Evolutionary conservation across 2,329 filamentous ascomycete genomes (phyloP).

Genomic region (Colletotrichum lupini): DNA sequence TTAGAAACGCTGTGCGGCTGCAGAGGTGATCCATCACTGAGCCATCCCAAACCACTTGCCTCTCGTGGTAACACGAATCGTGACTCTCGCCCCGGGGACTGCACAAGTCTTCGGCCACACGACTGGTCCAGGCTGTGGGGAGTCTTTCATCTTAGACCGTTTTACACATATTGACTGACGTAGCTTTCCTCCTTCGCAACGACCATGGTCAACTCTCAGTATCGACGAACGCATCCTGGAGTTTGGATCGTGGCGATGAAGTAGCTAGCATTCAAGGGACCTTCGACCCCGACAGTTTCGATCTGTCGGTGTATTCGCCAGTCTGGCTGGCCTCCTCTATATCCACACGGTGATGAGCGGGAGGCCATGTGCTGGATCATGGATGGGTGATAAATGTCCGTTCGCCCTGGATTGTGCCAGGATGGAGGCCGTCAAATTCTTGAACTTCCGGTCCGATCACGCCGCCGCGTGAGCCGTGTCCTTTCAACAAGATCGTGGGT

Average conservation of each 20-base stretch:
- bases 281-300: not conserved
- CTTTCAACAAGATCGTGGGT: not conserved
- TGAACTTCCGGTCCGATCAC: not conserved
- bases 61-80: not conserved
- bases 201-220: not conserved
- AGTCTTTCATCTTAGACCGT: not conserved
- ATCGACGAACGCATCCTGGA: not conserved
- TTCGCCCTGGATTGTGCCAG: not conserved
- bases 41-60: not conserved
- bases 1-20: not conserved
- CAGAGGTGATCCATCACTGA: conserved; percentile 1
- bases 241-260: not conserved
- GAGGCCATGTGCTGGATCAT: not conserved
- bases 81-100: not conserved
- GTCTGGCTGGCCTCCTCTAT: not conserved
- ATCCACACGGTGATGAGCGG: not conserved
- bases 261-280: not conserved
- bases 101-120: not conserved
- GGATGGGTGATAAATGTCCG: not conserved
- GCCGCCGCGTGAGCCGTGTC: not conserved
- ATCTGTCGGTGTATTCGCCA: not conserved
- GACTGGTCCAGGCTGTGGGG: not conserved
- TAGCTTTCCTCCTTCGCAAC: not conserved
- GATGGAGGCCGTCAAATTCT: not conserved
- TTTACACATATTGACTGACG: conserved; percentile 20